These are phyloP conservation scores for Rhynchospora pubera DNA, from an alignment of 176 grass and related monocot species.

Conservation along the genomic window DNA sequence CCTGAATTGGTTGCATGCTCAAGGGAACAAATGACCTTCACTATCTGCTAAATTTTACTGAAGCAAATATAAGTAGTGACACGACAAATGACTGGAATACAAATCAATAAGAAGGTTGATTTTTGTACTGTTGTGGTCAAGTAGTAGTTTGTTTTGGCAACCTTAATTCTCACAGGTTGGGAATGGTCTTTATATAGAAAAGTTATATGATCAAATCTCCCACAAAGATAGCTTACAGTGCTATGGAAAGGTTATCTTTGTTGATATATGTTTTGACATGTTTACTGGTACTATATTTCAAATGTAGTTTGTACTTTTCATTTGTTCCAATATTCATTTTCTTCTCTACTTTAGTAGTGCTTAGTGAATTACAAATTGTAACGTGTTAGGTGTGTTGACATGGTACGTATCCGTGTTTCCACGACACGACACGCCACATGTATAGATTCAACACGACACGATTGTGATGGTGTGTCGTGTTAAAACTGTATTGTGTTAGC, in stretches of 20 bases:
- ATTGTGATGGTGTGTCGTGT: too few relatives aligned
- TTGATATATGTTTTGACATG: conserved; percentile 4
- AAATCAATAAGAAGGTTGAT: conserved; percentile 13
- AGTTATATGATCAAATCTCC: neutral
- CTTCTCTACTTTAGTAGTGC: neutral
- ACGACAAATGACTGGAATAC: neutral
- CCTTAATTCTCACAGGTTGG: neutral
- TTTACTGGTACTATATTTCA: neutral
- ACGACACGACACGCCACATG: too few relatives aligned
- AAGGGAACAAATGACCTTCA: conserved; percentile 1
- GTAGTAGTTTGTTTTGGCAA: conserved; percentile 13
- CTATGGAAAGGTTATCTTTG: neutral
- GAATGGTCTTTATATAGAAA: neutral
- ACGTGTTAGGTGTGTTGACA: too few relatives aligned
- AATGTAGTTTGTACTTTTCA: neutral
- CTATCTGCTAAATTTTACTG: conserved; percentile 4
- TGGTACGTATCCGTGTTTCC: too few relatives aligned
- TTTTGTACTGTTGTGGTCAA: conserved; percentile 19
- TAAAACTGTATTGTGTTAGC: too few relatives aligned
- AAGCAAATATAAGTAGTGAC: neutral
- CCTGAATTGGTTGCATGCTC: neutral
- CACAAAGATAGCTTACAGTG: conserved; percentile 1
- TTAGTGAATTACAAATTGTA: too few relatives aligned
- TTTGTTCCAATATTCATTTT: neutral
- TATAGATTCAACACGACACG: too few relatives aligned